phyloP scores from a whole-genome alignment of 495 filamentous ascomycete genomes.

The Hypomontagnella submonticulosa region DNA sequence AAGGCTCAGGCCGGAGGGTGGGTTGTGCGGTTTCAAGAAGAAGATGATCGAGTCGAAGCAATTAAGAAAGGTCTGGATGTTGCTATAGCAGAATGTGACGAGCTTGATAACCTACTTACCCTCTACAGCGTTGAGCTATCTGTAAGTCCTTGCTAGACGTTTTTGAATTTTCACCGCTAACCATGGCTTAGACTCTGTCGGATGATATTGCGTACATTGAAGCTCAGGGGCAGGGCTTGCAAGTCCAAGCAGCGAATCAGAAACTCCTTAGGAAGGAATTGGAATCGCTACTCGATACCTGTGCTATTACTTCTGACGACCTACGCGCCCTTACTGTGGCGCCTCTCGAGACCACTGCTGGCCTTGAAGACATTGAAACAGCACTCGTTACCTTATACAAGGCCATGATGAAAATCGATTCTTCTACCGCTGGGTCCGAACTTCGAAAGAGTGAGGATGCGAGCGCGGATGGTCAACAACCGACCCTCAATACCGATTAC shows the following conservation, averaged over 20 bases:
- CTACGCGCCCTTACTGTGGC: slow-evolving; percentile 77
- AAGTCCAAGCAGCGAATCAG: slow-evolving; percentile 97
- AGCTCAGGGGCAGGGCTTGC: slow-evolving; percentile 93
- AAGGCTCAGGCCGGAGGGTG: slow-evolving; percentile 93
- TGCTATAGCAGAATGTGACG: slow-evolving; percentile 92
- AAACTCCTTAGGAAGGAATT: slow-evolving; percentile 92
- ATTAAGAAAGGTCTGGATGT: slow-evolving; percentile 86
- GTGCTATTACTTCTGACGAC: slow-evolving; percentile 82
- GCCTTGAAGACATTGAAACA: slow-evolving; percentile 78
- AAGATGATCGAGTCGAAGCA: slow-evolving; percentile 85
- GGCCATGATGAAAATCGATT: slow-evolving; percentile 95
- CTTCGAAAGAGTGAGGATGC: slow-evolving; percentile 62
- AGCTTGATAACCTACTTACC: slow-evolving; percentile 91
- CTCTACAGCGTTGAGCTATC: slow-evolving; percentile 94
- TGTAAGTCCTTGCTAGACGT: slow-evolving; percentile 64
- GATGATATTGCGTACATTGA: slow-evolving; percentile 98
- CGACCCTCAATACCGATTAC: slow-evolving; percentile 77
- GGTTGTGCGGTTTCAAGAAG: slow-evolving; percentile 86
- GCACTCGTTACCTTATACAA: slow-evolving; percentile 86
- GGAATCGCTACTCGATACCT: slow-evolving; percentile 80
- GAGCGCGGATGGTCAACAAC: slow-evolving; percentile 60
- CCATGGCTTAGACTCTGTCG: slow-evolving; percentile 76
- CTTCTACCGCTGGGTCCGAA: slow-evolving; percentile 69
- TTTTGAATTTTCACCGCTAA: slow-evolving; percentile 47
- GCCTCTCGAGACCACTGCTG: slow-evolving; percentile 74